Evolutionary conservation across 306 rosid genomes (phyloP).

Genomic region (Fragaria vesca): DNA sequence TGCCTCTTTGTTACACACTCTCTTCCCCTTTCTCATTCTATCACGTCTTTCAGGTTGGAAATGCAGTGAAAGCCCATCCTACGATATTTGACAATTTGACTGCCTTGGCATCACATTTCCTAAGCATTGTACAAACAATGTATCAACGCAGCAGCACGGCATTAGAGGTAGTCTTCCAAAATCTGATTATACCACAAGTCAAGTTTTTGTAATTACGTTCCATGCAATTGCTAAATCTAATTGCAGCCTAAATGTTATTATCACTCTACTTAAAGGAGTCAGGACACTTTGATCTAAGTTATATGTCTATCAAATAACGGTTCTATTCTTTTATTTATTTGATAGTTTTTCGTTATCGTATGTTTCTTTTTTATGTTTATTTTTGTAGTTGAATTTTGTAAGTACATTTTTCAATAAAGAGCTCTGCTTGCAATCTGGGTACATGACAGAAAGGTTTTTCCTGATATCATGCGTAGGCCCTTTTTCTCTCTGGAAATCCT

Average conservation of each 20-base stretch:
- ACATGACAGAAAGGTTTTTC: conserved; percentile 14
- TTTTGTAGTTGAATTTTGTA: neutral
- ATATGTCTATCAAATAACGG: too few species aligned
- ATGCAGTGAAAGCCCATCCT: conserved; percentile 75
- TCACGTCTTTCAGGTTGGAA: conserved; percentile 56
- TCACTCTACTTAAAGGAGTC: neutral
- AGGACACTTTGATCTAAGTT: neutral
- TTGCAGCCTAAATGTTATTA: neutral
- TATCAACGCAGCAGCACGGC: conserved; percentile 75
- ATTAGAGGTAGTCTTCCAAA: conserved; percentile 63
- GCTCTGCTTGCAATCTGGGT: neutral
- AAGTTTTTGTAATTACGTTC: neutral
- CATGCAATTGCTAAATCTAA: neutral
- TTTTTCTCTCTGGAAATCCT: conserved; percentile 61
- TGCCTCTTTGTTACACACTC: neutral
- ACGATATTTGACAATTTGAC: conserved; percentile 54
- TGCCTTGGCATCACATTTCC: conserved; percentile 65
- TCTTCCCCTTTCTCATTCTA: conserved; percentile 5
- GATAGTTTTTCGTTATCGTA: too few species aligned
- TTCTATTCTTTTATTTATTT: too few species aligned
- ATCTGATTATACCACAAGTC: conserved; percentile 4
- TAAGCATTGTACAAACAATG: conserved; percentile 78
- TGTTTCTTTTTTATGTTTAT: neutral
- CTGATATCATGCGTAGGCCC: conserved; percentile 48
- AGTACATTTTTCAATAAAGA: conserved; percentile 14